Percentiles rank a stretch among this genome's conserved stretches.
These are phyloP conservation scores for Balansia obtecta DNA, from an alignment of 2,329 filamentous ascomycete species.

Conservation along the genomic window DNA sequence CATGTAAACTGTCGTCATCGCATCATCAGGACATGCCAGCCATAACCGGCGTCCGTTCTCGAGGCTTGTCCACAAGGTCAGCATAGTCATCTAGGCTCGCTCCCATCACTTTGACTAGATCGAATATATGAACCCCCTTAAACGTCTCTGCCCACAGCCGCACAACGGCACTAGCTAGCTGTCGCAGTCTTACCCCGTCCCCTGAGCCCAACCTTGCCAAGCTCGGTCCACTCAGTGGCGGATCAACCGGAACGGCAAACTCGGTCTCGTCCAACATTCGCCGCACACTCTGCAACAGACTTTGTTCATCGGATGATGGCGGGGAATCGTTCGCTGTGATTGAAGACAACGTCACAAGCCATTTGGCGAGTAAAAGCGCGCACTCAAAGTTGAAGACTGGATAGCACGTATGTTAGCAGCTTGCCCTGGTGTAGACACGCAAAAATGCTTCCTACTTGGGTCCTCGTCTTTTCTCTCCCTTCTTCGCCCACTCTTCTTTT, in stretches of 20 bases:
- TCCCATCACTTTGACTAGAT: conserved; percentile 46
- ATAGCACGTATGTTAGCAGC: neutral
- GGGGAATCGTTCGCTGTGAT: conserved; percentile 38
- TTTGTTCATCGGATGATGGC: conserved; percentile 38
- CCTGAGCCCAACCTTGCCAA: conserved; percentile 31
- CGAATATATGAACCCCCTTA: conserved; percentile 48
- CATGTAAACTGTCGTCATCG: neutral
- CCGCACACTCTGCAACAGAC: conserved; percentile 41
- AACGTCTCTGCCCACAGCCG: conserved; percentile 50
- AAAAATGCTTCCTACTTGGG: too few species aligned
- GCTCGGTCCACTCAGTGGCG: conserved; percentile 33
- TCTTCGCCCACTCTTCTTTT: neutral
- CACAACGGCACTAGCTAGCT: conserved; percentile 45
- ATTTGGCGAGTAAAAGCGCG: conserved; percentile 47
- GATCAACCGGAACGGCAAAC: conserved; percentile 47
- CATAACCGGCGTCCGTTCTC: conserved; percentile 5
- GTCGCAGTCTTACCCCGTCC: conserved; percentile 39
- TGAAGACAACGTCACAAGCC: conserved; percentile 43
- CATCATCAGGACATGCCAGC: conserved; percentile 11
- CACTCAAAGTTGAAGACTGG: conserved; percentile 49
- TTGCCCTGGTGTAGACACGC: too few species aligned
- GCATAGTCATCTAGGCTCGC: conserved; percentile 44
- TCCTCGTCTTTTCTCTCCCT: neutral
- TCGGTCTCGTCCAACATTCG: conserved; percentile 51
- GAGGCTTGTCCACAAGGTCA: conserved; percentile 41